Conservation (phyloP, 352 stramenopile species). For the Globisporangium sylvaticum region DNA sequence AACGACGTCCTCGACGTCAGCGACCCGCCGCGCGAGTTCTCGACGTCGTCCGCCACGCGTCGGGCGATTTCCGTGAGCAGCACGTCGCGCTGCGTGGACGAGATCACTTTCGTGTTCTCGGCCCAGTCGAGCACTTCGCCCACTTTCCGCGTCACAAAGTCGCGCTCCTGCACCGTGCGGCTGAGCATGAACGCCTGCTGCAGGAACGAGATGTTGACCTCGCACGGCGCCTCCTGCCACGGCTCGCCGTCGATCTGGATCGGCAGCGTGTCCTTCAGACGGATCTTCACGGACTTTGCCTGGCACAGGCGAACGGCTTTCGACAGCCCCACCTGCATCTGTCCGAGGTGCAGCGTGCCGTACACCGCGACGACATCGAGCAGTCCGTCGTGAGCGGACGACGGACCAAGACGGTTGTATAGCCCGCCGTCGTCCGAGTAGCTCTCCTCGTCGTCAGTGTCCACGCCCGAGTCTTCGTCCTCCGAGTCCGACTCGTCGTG, state of each 20-base stretch:
- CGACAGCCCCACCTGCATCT: conserved; percentile 90
- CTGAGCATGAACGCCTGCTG: conserved; percentile 86
- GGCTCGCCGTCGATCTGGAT: conserved; percentile 95
- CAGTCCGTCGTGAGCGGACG: conserved; percentile 86
- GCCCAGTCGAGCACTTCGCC: conserved; percentile 84
- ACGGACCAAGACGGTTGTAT: conserved; percentile 36
- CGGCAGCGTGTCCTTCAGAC: conserved; percentile 57
- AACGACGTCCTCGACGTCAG: conserved; percentile 14
- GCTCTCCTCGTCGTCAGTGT: conserved; percentile 32
- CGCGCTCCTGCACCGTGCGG: conserved; percentile 65
- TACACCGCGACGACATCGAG: conserved; percentile 93
- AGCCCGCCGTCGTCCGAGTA: conserved; percentile 26
- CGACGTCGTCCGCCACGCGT: conserved; percentile 45
- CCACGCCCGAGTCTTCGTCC: conserved; percentile 32
- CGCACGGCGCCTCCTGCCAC: conserved; percentile 86
- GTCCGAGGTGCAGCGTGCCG: conserved; percentile 90
- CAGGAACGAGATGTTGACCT: conserved; percentile 79
- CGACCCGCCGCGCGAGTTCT: conserved; percentile 14
- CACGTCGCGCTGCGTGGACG: conserved; percentile 63
- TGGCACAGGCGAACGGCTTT: conserved; percentile 78
- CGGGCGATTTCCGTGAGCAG: conserved; percentile 68
- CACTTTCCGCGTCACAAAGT: conserved; percentile 76
- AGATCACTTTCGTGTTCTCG: conserved; percentile 69
- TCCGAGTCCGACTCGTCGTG: conserved; percentile 72
- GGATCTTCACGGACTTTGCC: conserved; percentile 54